A percentile compares a stretch with the other conserved stretches of the same genome.
phyloP scores from a whole-genome alignment of 345 rosid species.

The Arabidopsis suecica region DNA sequence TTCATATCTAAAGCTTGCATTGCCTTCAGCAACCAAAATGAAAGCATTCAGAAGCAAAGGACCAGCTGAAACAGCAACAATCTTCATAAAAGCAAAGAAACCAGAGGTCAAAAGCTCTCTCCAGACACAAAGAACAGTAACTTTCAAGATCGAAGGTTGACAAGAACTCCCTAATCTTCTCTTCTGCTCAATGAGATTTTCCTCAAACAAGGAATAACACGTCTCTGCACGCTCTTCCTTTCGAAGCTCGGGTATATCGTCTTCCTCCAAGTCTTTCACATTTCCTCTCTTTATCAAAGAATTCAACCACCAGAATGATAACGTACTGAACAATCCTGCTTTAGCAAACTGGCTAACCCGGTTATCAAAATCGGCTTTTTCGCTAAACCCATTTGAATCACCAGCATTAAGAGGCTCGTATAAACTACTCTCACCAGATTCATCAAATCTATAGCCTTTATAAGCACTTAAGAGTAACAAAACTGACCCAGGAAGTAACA shows the following conservation, averaged over 20 bases:
- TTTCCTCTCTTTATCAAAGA: conserved; percentile 72
- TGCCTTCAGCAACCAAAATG: conserved; percentile 89
- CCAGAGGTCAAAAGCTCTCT: conserved; percentile 76
- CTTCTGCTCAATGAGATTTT: conserved; percentile 59
- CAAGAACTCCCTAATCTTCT: conserved; percentile 48
- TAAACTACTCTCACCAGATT: conserved; percentile 48
- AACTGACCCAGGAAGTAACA: conserved; percentile 65
- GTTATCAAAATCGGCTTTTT: conserved; percentile 41
- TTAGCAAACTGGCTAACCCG: conserved; percentile 56
- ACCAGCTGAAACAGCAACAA: conserved; percentile 77
- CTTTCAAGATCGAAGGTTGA: conserved; percentile 63
- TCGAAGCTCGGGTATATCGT: conserved; percentile 70
- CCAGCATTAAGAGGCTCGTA: conserved; percentile 60
- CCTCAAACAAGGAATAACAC: conserved; percentile 65
- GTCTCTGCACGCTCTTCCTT: conserved; percentile 71
- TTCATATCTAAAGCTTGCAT: conserved; percentile 65
- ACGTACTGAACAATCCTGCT: conserved; percentile 67
- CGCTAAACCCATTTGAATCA: conserved; percentile 40
- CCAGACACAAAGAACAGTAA: conserved; percentile 65
- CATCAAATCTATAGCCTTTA: conserved; percentile 46
- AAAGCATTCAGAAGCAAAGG: conserved; percentile 87
- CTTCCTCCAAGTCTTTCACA: conserved; percentile 68
- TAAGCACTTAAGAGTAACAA: conserved; percentile 61
- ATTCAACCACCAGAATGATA: conserved; percentile 95
- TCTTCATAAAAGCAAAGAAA: conserved; percentile 79